Conservation (phyloP, 2,329 filamentous ascomycete genomes). For the Xylariaceae sp. region DNA sequence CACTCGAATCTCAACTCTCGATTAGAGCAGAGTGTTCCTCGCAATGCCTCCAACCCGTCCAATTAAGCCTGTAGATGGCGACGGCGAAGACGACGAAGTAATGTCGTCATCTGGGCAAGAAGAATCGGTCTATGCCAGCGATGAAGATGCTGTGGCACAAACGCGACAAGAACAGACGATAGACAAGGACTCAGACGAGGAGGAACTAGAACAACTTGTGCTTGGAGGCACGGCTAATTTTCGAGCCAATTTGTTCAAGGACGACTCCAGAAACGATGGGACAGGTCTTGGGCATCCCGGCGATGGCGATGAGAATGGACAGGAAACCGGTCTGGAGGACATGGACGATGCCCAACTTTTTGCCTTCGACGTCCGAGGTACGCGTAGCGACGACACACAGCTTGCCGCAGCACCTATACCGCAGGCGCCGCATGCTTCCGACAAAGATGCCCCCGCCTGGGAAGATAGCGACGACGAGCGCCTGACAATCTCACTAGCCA, state of each 20-base stretch:
- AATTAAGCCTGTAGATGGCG: conserved; percentile 19
- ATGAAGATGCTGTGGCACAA: conserved; percentile 34
- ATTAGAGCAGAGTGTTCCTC: conserved; percentile 2
- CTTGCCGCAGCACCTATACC: conserved; percentile 22
- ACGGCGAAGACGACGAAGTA: conserved; percentile 24
- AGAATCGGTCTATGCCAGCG: conserved; percentile 30
- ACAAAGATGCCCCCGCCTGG: conserved; percentile 67
- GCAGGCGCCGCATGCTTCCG: conserved; percentile 25
- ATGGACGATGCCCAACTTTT: conserved; percentile 83
- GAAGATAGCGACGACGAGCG: conserved; percentile 95
- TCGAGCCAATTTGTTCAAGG: conserved; percentile 68
- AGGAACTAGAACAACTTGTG: conserved; percentile 83
- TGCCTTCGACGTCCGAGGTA: conserved; percentile 72
- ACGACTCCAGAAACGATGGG: conserved; percentile 43
- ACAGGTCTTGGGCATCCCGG: conserved; percentile 35
- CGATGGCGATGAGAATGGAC: conserved; percentile 49
- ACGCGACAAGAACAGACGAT: conserved; percentile 36
- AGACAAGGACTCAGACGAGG: conserved; percentile 81
- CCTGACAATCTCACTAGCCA: conserved; percentile 78
- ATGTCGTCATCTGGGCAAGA: conserved; percentile 32
- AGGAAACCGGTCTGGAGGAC: conserved; percentile 57
- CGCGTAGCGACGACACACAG: conserved; percentile 40
- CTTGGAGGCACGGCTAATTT: conserved; percentile 89
- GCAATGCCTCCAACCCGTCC: conserved; percentile 28
- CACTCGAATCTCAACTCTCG: neutral